Conservation (phyloP, 495 filamentous ascomycete genomes). For the Aspergillus egyptiacus region DNA sequence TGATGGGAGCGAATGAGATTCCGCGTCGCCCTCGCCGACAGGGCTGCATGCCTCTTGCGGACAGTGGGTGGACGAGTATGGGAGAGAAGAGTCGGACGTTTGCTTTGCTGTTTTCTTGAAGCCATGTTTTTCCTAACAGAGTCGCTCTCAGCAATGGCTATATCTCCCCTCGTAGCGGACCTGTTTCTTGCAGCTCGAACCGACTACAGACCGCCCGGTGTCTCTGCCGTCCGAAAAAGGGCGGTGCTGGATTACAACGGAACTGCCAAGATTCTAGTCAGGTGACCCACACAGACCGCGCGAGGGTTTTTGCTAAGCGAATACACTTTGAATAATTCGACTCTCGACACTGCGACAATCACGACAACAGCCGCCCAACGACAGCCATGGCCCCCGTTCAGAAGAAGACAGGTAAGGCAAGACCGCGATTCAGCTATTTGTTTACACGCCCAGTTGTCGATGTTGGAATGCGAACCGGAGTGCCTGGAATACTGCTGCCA, state of each 20-base stretch:
- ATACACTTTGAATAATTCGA: slow-evolving; percentile 40
- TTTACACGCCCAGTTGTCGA: slow-evolving; percentile 27
- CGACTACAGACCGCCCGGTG: slow-evolving; percentile 1
- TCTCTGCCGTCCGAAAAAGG: not conserved
- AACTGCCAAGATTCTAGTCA: slow-evolving; percentile 25
- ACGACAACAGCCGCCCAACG: slow-evolving; percentile 47
- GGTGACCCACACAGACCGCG: slow-evolving; percentile 43
- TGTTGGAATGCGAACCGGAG: slow-evolving; percentile 7
- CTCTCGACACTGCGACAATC: slow-evolving; percentile 40
- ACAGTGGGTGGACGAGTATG: slow-evolving; percentile 60
- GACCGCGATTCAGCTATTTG: slow-evolving; percentile 14
- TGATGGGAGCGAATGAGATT: slow-evolving; percentile 81
- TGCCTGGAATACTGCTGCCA: not conserved
- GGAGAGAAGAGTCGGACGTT: slow-evolving; percentile 50
- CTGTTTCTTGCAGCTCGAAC: not conserved
- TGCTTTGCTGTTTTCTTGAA: slow-evolving; percentile 30
- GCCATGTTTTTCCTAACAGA: slow-evolving; percentile 41
- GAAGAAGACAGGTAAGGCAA: slow-evolving; percentile 63
- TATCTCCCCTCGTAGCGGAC: too few relatives aligned
- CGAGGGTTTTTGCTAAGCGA: slow-evolving; percentile 46
- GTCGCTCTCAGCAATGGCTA: too few relatives aligned
- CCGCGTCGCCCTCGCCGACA: slow-evolving; percentile 76
- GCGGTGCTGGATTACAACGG: not conserved
- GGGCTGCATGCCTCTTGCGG: slow-evolving; percentile 45
- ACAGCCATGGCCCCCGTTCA: slow-evolving; percentile 63